Base-by-base conservation (phyloP, 495 filamentous ascomycete genomes). In the Amniculicola lignicola region DNA sequence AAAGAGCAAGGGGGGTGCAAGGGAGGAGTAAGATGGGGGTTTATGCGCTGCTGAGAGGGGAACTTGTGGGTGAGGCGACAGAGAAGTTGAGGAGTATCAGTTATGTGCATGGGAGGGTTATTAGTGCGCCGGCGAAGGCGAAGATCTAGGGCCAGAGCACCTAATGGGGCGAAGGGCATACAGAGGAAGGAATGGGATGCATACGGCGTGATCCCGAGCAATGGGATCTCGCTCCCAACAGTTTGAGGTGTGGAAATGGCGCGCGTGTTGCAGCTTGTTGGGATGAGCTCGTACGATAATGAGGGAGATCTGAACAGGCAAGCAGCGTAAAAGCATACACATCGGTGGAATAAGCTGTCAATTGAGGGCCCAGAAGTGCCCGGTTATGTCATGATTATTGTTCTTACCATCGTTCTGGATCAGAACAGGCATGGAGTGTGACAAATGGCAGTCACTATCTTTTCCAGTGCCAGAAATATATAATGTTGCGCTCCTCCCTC, bases 11-110 rank as follows among this genome's bases (percentile, higher is more conserved):
- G 29, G 67, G 70, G 48, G 70, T 73, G 64, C 72, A 70, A 24
- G 69, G 71, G 7, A 79, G 75, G 67, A 72, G 73, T 2, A 75
- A 74, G 64, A 77, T 75, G 72, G 76, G 75, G 0, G 76, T 79
- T 0, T 79, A 77, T 63, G 69, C 67, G 3, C 51, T 70, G 35
- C 56, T 79, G 48, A 69, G 77, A 15, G 70, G 68, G n/a, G 77
- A 79, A 63, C 64, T 79, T 9, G 76, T 70, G 68, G 76, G 77
- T 2, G 74, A 79, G 24, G 76, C 76, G 28, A 70, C 68, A 39
- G 65, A 70, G 61, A 70, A 69, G 39, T 74, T 79, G 36, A 70
- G 73, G 58, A 49, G 64, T 25, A 78, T 79, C 39, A 77, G 74
- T 54, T 78, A 78, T 71, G 74, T 78, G 12, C 75, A 79, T 68